Base-by-base conservation (phyloP, 106 monocot genomes). In the Acanthochlamys bracteata region DNA sequence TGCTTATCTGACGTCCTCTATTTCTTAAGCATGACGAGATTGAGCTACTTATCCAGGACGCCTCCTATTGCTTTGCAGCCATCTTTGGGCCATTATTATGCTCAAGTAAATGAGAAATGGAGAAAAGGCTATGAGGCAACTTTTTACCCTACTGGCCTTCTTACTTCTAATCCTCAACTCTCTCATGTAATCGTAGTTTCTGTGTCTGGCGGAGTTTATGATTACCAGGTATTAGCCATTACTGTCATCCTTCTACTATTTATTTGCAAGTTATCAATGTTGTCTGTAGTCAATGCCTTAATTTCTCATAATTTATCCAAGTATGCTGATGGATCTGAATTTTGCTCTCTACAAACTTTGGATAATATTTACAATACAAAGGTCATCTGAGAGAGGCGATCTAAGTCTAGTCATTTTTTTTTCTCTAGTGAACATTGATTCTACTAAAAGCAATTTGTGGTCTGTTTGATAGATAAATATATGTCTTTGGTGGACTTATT, bases 61-160 rank as follows among this genome's bases (percentile, higher is more conserved):
- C 91, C 96, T 79, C 96, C 96, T 73, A 58, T 98, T 67, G 88
- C 96, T 41, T 75, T 98, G 73, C 96, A 98, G 76, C 96, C 96
- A 74, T 98, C 96, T 0, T 60, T 92, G 72, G 96, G 91, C 43
- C 82, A 81, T 42, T 92, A 74, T 59, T 98, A 81, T 83, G 83
- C 85, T 22, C 52, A 81, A 57, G 88, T 92, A 45, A 98, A 98
- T 81, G 59, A 41, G 45, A 70, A 92, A 78, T 98, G 91, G 96
- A 80, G 49, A 79, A 78, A 75, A 42, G 88, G 96, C 40, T 98
- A 83, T 69, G 67, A 76, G 65, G 59, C 45, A 21, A 74, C 72
- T 21, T 58, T 59, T 17, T 67, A 69, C 12, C 71, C 70, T 70
- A 41, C 59, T 41, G 79, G 77, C 55, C 82, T 16, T 69, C 52